Evolutionary conservation across 108 stramenopile genomes (phyloP).

Genomic region (Skeletonema grethae): DNA sequence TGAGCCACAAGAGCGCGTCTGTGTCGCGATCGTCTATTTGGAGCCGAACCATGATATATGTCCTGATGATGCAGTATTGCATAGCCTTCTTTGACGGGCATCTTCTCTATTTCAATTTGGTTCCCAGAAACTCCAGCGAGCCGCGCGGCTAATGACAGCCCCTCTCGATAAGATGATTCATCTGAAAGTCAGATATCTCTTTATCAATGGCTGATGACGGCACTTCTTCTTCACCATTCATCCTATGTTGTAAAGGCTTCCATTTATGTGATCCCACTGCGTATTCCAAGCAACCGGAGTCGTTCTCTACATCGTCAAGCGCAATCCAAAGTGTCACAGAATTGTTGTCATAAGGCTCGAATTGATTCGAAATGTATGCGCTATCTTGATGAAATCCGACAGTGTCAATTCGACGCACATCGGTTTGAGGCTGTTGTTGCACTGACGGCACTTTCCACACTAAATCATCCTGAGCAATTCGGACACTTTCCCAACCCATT

Average conservation of each 20-base stretch:
- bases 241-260: constrained; percentile 8
- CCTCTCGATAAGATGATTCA: constrained; percentile 8
- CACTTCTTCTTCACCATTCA: not conserved
- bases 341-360: constrained; percentile 47
- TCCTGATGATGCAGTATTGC: constrained; percentile 39
- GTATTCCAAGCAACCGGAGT: constrained; percentile 61
- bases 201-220: not conserved
- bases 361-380: constrained; percentile 63
- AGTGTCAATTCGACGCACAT: not conserved
- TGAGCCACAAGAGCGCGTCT: constrained; percentile 44
- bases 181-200: constrained; percentile 21
- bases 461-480: constrained; percentile 74
- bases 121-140: not conserved
- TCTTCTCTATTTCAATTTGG: constrained; percentile 5
- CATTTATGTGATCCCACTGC: constrained; percentile 57
- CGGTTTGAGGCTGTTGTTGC: not conserved
- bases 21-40: constrained; percentile 10
- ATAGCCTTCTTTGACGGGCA: constrained; percentile 18
- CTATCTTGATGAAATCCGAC: constrained; percentile 72
- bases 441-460: constrained; percentile 61
- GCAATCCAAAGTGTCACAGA: constrained; percentile 70
- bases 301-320: constrained; percentile 60
- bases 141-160: not conserved
- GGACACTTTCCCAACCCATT: constrained; percentile 55
- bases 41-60: constrained; percentile 30